phyloP scores from a whole-genome alignment of 2,329 filamentous ascomycete species.

The Pleoardoris graminearum region DNA sequence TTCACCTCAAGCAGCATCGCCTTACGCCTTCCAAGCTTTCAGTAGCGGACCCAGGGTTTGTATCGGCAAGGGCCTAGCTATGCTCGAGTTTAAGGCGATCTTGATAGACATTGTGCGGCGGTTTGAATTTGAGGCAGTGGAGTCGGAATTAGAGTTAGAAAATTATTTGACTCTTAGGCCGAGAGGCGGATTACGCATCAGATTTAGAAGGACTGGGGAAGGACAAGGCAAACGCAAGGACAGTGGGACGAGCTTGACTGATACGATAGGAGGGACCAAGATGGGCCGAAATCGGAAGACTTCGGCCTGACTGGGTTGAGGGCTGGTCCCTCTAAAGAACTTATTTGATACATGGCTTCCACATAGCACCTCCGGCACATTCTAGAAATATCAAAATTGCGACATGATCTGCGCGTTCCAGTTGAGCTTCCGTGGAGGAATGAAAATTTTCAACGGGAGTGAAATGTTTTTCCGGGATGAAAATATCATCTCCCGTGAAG shows the following conservation, averaged over 20 bases:
- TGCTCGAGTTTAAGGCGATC: slow-evolving; percentile 25
- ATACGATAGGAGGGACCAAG: too few species aligned
- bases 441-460: too few species aligned
- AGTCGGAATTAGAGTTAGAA: slow-evolving; percentile 5
- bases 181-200: slow-evolving; percentile 5
- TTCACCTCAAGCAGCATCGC: slow-evolving; percentile 10
- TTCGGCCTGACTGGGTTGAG: too few species aligned
- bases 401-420: too few species aligned
- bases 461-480: too few species aligned
- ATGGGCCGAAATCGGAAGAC: too few species aligned
- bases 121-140: slow-evolving; percentile 11
- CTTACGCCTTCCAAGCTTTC: slow-evolving; percentile 24
- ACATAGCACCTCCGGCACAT: too few species aligned
- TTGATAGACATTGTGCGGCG: slow-evolving; percentile 15
- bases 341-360: too few species aligned
- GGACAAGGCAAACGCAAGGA: neutral
- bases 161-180: slow-evolving; percentile 11
- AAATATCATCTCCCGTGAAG: too few species aligned
- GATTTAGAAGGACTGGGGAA: neutral
- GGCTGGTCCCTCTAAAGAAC: too few species aligned
- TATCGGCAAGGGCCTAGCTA: slow-evolving; percentile 22
- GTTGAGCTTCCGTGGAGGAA: too few species aligned
- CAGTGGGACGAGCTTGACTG: neutral
- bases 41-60: slow-evolving; percentile 20
- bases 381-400: too few species aligned